These are phyloP conservation scores for Nemania serpens DNA, from an alignment of 2,329 filamentous ascomycete genomes.

Conservation along the genomic window DNA sequence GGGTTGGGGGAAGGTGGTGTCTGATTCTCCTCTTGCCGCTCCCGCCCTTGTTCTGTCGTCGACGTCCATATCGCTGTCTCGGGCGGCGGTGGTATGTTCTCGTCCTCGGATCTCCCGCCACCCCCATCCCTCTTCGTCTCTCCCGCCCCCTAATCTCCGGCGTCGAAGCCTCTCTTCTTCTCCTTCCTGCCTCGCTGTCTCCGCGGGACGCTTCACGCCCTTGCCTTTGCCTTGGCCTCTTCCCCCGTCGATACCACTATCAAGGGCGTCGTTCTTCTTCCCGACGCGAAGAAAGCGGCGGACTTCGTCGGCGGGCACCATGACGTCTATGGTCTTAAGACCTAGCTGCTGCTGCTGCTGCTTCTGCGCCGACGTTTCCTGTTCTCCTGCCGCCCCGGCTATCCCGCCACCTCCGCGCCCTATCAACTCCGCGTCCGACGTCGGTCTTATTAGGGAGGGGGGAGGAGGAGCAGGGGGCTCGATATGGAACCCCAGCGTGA, in stretches of 20 bases:
- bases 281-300: conserved; percentile 52
- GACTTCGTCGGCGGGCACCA: conserved; percentile 55
- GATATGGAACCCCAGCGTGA: conserved; percentile 57
- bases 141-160: conserved; percentile 52
- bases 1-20: conserved; percentile 40
- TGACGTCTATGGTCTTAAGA: conserved; percentile 55
- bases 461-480: conserved; percentile 34
- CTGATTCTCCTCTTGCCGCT: no score
- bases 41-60: no score
- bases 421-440: background rate
- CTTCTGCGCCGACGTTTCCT: background rate
- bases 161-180: conserved; percentile 39
- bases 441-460: background rate
- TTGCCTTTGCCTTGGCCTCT: background rate
- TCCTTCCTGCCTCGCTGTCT: conserved; percentile 36
- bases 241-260: background rate
- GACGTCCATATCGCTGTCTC: background rate
- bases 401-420: no score
- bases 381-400: no score
- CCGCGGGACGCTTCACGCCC: conserved; percentile 20
- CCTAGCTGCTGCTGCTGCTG: conserved; percentile 32
- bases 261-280: background rate
- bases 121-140: conserved; percentile 58
- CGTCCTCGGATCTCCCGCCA: conserved; percentile 44
- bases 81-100: background rate